Percentiles rank a stretch among this genome's conserved stretches.
Evolutionary conservation across 208 protist species (phyloP).

Genomic region (Wallacemonas sp.): DNA sequence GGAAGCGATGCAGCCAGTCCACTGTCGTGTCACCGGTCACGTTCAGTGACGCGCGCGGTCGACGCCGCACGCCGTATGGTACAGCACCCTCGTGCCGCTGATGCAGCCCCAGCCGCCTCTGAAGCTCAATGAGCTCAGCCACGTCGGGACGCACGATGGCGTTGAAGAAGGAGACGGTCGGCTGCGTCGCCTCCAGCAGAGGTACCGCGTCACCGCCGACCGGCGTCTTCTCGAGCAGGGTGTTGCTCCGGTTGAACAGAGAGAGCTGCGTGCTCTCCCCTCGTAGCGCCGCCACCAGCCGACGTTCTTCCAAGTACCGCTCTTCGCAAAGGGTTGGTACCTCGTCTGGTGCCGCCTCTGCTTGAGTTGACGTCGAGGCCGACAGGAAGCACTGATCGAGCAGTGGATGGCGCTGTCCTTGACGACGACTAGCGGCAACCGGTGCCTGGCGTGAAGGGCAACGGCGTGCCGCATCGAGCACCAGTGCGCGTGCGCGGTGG

Average conservation of each 20-base stretch:
- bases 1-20: constrained; percentile 6
- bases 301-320: background rate
- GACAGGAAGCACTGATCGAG: background rate
- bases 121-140: background rate
- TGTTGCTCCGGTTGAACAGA: background rate
- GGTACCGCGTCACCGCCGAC: background rate
- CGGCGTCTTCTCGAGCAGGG: background rate
- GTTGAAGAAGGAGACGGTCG: constrained; percentile 11
- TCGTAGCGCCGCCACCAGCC: background rate
- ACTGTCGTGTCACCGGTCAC: constrained; percentile 1
- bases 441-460: background rate
- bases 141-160: background rate
- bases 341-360: background rate
- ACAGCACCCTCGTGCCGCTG: background rate
- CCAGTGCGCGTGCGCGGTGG: constrained; percentile 2
- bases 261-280: background rate
- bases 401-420: background rate
- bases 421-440: background rate
- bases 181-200: background rate
- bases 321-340: background rate
- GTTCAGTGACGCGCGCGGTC: background rate
- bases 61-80: background rate
- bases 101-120: background rate
- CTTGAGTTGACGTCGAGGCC: too few species aligned
- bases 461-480: background rate